A percentile compares a stretch with the other conserved stretches of the same genome.
Evolutionary conservation across 1,284 basidiomycete species (phyloP).

Genomic region (Melampsora americana): DNA sequence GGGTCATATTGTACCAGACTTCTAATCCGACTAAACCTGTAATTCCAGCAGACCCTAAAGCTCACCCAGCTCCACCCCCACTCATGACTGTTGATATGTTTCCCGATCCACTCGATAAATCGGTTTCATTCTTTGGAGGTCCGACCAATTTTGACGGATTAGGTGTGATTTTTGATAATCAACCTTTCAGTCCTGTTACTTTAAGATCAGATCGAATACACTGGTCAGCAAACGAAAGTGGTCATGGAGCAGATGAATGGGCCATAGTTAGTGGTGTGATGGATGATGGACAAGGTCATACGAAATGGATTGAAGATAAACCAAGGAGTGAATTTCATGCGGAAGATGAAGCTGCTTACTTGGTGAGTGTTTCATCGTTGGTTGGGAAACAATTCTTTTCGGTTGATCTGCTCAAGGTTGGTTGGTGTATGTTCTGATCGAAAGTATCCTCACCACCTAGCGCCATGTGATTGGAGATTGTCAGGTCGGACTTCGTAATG

Average conservation of each 20-base stretch:
- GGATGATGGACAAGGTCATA: slow-evolving; percentile 50
- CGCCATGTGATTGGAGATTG: slow-evolving; percentile 50
- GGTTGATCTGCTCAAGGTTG: background rate
- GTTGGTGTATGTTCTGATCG: background rate
- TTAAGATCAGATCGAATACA: slow-evolving; percentile 47
- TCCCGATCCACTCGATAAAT: slow-evolving; percentile 46
- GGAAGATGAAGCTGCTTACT: slow-evolving; percentile 50
- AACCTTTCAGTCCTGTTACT: slow-evolving; percentile 48
- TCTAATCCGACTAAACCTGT: slow-evolving; percentile 45
- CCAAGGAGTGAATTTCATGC: slow-evolving; percentile 40
- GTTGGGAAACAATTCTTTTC: background rate
- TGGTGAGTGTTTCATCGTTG: slow-evolving; percentile 38
- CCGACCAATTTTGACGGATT: slow-evolving; percentile 51
- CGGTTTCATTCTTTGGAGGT: slow-evolving; percentile 51
- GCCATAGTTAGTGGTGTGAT: slow-evolving; percentile 50
- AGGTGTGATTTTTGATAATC: slow-evolving; percentile 51
- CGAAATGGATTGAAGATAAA: slow-evolving; percentile 49
- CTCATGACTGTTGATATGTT: slow-evolving; percentile 40
- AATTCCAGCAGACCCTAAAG: slow-evolving; percentile 45
- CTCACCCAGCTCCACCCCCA: slow-evolving; percentile 40
- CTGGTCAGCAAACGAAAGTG: slow-evolving; percentile 40
- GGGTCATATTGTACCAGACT: slow-evolving; percentile 28
- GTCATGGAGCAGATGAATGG: slow-evolving; percentile 46
- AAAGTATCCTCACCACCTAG: slow-evolving; percentile 11
- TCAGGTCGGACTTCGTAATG: slow-evolving; percentile 51